Evolutionary conservation across 2,329 filamentous ascomycete genomes (phyloP).

Genomic region (Chaetomiaceae sp.): DNA sequence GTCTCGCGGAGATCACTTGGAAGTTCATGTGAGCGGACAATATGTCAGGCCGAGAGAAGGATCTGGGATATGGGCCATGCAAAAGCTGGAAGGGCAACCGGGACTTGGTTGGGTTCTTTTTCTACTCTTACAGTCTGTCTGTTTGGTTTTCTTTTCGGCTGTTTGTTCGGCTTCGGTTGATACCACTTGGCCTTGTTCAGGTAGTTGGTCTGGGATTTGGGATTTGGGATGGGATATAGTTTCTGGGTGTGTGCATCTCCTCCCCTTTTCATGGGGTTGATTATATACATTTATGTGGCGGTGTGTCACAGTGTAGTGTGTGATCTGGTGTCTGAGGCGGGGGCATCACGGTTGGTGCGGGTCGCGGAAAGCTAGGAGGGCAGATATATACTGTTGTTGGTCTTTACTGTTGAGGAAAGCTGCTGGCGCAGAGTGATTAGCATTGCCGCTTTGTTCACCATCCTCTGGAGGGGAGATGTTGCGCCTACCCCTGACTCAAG

Average conservation of each 20-base stretch:
- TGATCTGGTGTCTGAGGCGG: not conserved
- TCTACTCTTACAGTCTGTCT: not conserved
- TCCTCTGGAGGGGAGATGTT: too few relatives aligned
- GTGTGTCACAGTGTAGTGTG: not conserved
- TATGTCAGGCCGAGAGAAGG: too few relatives aligned
- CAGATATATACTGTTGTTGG: too few relatives aligned
- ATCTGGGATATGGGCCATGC: not conserved
- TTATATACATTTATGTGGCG: not conserved
- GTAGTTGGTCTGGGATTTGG: not conserved
- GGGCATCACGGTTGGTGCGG: too few relatives aligned
- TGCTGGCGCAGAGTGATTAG: too few relatives aligned
- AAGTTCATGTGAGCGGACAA: too few relatives aligned
- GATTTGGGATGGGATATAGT: too few relatives aligned
- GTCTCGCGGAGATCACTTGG: too few relatives aligned
- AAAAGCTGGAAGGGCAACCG: not conserved
- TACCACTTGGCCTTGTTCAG: constrained; percentile 4
- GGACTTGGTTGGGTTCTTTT: not conserved
- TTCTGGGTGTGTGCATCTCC: not conserved
- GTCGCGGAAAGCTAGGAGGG: too few relatives aligned
- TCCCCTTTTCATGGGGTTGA: not conserved
- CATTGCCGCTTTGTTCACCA: too few relatives aligned
- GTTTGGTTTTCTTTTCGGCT: not conserved
- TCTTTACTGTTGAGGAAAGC: too few relatives aligned
- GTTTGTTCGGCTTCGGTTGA: constrained; percentile 2
- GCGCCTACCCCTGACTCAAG: too few relatives aligned